phyloP scores from a whole-genome alignment of 495 filamentous ascomycete genomes.

The Alectoria sarmentosa region DNA sequence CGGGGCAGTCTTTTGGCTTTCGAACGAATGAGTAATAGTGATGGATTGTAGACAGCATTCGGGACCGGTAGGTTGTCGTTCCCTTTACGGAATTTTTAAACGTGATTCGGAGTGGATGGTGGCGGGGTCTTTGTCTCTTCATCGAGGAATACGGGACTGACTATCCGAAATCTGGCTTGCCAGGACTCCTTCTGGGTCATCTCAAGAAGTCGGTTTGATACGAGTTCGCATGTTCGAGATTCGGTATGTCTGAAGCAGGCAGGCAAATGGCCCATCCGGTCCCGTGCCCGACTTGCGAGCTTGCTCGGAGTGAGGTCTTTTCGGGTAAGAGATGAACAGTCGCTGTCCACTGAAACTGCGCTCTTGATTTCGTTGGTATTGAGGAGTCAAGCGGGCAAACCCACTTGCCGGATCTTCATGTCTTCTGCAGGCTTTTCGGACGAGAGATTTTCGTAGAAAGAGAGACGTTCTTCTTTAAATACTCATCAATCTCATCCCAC shows the following conservation, averaged over 20 bases:
- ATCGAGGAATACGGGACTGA: not conserved
- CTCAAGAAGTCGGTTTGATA: not conserved
- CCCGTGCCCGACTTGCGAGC: not conserved
- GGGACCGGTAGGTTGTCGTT: no score
- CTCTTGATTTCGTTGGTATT: not conserved
- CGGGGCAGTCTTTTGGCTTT: no score
- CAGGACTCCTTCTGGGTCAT: not conserved
- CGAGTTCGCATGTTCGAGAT: not conserved
- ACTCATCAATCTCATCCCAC: not conserved
- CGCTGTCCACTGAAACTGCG: not conserved
- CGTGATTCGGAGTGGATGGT: no score
- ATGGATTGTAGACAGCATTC: no score
- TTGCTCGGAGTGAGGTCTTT: not conserved
- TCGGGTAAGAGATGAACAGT: not conserved
- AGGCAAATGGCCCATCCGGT: not conserved
- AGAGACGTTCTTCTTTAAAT: not conserved
- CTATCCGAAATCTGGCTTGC: not conserved
- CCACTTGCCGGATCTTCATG: not conserved
- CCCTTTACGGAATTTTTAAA: no score
- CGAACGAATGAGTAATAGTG: no score
- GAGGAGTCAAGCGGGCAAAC: not conserved
- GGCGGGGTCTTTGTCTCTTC: no score
- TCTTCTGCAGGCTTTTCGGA: not conserved
- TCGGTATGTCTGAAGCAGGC: not conserved
- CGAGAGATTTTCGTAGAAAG: not conserved